Percentiles rank a stretch among this genome's conserved stretches.
These are phyloP conservation scores for Mortierella sp. DNA, from an alignment of 371 early-diverging fungal species.

Conservation along the genomic window DNA sequence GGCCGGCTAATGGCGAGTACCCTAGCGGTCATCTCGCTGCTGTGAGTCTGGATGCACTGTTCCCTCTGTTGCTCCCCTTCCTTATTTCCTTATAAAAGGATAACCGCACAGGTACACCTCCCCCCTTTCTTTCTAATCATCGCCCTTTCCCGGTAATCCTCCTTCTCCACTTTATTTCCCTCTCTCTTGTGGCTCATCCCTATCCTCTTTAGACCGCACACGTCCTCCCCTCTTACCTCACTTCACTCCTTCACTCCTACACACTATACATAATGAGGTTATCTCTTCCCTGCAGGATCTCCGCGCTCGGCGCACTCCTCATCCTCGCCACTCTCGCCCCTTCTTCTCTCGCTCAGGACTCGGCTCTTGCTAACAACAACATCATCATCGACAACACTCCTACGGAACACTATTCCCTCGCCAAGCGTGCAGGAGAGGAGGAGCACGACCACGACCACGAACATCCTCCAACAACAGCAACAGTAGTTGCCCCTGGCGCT, in stretches of 20 bases:
- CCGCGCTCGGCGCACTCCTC: neutral
- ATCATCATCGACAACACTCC: neutral
- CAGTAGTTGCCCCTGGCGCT: neutral
- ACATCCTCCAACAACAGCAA: constrained; percentile 14
- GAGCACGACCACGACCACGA: constrained; percentile 45
- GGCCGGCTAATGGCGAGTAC: too few relatives aligned
- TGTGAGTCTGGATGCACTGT: neutral
- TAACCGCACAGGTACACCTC: neutral
- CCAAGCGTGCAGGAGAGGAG: constrained; percentile 9
- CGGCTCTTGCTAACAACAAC: neutral
- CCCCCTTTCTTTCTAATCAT: neutral
- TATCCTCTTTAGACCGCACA: neutral
- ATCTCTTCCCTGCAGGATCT: neutral
- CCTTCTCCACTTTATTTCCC: neutral
- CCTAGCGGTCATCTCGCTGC: neutral
- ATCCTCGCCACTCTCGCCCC: neutral
- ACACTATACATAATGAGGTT: neutral
- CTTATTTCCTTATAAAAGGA: neutral
- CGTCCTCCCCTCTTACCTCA: neutral
- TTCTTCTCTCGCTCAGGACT: neutral
- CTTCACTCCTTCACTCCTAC: neutral
- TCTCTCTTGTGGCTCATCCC: neutral
- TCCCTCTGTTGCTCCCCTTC: neutral
- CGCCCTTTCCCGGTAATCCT: constrained; percentile 6
- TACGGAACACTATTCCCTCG: neutral